Evolutionary conservation across 768 basidiomycete species (phyloP), one percentile per base, ranked within the genome.

Genomic region (Xerocomus spinulosus): DNA sequence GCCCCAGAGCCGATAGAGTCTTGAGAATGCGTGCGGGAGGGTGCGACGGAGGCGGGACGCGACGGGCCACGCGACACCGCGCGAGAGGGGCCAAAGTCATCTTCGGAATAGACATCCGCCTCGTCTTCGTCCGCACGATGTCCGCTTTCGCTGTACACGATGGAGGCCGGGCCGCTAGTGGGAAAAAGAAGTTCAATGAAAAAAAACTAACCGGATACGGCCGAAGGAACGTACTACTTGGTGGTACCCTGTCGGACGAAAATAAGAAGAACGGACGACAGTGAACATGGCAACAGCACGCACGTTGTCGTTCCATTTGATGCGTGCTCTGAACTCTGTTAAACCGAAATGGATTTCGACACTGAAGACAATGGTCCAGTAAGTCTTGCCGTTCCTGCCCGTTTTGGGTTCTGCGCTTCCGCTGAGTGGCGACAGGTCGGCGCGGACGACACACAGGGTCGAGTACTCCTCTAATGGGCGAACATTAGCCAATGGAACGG

Each of bases 281-380:
- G 5, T 39, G n/a, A n/a, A n/a, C n/a, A n/a, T n/a, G n/a, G n/a
- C n/a, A n/a, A 44, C 83, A 17, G 25, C 14, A 49, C 85, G 48
- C 60, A 87, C 86, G 58, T 85, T 81, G 58, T 89, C 85, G 42
- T 81, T 75, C 87, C 86, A 89, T 63, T 87, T 89, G 44, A 89
- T 88, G 47, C 85, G 76, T 7, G 87, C 86, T 61, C 73, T 84
- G 70, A 90, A 90, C 64, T 90, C 87, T 0, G 87, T 90, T 51
- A 89, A 60, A 26, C 87, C 86, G 49, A 90, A 89, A 59, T 87
- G 86, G 46, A 90, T 87, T 61, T 88, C 87, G 25, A 90, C 82
- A 25, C 83, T 85, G 64, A 90, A 90, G 15, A 90, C 82, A 50
- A 90, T 87, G 13, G 82, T 88, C 85, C 85, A 90, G 53, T 87